These are phyloP conservation scores for Yamadazyma songkhlaensis DNA, from an alignment of 1,139 yeast species.

Conservation along the genomic window DNA sequence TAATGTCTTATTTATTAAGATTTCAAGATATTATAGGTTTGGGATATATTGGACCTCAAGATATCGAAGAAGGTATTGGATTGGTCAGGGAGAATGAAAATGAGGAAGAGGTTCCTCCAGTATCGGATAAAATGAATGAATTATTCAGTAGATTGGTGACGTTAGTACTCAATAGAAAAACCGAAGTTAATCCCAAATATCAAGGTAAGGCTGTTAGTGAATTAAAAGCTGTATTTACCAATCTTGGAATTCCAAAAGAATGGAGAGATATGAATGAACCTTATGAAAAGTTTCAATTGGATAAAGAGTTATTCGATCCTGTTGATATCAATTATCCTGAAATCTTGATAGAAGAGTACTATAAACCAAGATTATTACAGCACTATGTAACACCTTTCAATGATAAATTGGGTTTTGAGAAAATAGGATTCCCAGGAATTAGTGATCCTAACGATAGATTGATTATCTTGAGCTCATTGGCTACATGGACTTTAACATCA, in stretches of 20 bases:
- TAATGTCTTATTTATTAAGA: constrained; percentile 44
- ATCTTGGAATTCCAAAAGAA: constrained; percentile 45
- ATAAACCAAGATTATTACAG: constrained; percentile 10
- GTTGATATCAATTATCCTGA: constrained; percentile 25
- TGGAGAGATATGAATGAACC: constrained; percentile 34
- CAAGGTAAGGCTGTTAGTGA: constrained; percentile 35
- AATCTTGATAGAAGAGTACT: constrained; percentile 25
- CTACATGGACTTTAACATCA: constrained; percentile 47
- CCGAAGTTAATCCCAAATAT: constrained; percentile 21
- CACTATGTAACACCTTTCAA: constrained; percentile 32
- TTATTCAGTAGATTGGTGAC: constrained; percentile 36
- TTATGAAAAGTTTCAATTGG: constrained; percentile 10
- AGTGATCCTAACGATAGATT: constrained; percentile 43
- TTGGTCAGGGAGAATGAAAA: constrained; percentile 15
- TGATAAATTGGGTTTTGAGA: constrained; percentile 36
- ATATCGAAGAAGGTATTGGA: constrained; percentile 49
- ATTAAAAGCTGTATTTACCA: constrained; percentile 30
- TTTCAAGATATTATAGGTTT: constrained; percentile 33
- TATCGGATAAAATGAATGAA: constrained; percentile 33
- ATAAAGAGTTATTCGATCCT: constrained; percentile 14
- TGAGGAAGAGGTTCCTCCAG: constrained; percentile 15
- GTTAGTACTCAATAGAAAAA: constrained; percentile 41
- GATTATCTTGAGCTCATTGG: constrained; percentile 42
- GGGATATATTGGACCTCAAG: constrained; percentile 41
- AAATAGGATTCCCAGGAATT: constrained; percentile 43